Conservation (phyloP, 352 stramenopile species). For the Pythium rhizo-oryzae region DNA sequence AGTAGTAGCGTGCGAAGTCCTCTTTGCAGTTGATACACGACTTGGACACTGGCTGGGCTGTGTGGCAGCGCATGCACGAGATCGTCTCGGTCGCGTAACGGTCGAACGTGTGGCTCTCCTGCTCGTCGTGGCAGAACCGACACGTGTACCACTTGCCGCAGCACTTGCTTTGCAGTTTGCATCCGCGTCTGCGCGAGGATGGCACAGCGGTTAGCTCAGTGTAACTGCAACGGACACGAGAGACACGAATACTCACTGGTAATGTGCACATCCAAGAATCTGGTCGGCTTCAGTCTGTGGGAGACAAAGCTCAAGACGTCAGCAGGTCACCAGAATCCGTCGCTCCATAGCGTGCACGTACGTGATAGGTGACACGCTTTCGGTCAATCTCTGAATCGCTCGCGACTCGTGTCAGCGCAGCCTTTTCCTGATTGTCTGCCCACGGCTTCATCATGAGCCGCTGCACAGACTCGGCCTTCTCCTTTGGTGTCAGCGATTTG, state of each 20-base stretch:
- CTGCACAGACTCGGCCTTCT: slow-evolving; percentile 83
- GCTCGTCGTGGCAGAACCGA: slow-evolving; percentile 89
- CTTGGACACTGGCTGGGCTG: slow-evolving; percentile 66
- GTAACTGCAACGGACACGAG: no score
- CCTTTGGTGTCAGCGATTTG: slow-evolving; percentile 73
- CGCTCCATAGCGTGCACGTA: slow-evolving; percentile 30
- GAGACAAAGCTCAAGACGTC: neutral
- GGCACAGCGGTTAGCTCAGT: no score
- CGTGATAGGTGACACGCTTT: slow-evolving; percentile 51
- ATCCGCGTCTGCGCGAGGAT: slow-evolving; percentile 35
- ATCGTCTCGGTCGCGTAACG: slow-evolving; percentile 94
- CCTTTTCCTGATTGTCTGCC: slow-evolving; percentile 71
- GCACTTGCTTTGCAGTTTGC: slow-evolving; percentile 87
- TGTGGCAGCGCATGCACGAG: slow-evolving; percentile 93
- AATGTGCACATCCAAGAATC: slow-evolving; percentile 84
- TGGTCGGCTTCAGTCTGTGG: slow-evolving; percentile 60
- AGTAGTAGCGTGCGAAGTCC: slow-evolving; percentile 94
- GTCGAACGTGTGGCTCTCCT: slow-evolving; percentile 91
- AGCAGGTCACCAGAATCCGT: neutral
- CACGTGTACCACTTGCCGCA: slow-evolving; percentile 91
- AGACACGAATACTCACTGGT: slow-evolving; percentile 51
- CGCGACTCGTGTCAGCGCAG: slow-evolving; percentile 38
- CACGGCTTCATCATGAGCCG: slow-evolving; percentile 89
- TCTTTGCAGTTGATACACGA: slow-evolving; percentile 73
- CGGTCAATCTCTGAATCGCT: slow-evolving; percentile 57